Base-by-base conservation (phyloP, 1,284 basidiomycete species). In the Phenoliferia sp. region DNA sequence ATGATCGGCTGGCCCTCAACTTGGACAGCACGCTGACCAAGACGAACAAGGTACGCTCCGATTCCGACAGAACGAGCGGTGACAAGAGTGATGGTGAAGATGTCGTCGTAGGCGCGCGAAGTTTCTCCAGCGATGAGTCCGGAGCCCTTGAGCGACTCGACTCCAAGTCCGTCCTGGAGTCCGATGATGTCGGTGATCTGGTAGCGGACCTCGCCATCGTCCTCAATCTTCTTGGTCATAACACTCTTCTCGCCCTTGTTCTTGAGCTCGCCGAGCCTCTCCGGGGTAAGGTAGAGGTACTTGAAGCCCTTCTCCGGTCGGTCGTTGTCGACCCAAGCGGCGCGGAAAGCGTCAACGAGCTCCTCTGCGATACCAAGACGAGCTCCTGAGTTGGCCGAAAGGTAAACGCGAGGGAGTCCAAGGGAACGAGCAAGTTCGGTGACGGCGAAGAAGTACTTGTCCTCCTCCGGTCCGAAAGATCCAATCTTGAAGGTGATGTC, bases 1-100 rank as follows among this genome's bases (percentile, higher is more conserved):
- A 99, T 99, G 82, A 99, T 97, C 1, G 96, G 96, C 77, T 98
- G 95, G 59, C 95, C 94, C 81, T 98, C 96, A 64, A 99, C 96
- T 80, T 99, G 96, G 62, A 99, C 93, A 3, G 96, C 92, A 76
- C 96, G 90, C 82, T 99, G 92, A 76, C 96, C 96, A 52, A 99
- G 87, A 76, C 96, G 93, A 66, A 99, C 94, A 66, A 99, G 90
- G 81, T 99, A 99, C 48, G 96, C 96, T 78, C 96, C 96, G 76
- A 99, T 99, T 81, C 96, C 96, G 75, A 99, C 96, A 6, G 94
- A 98, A 65, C 96, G 92, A 74, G 94, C 96, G 55, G 94, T 97
- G 75, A 99, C 95, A 76, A 99, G 88, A 28, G 96, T 99, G 79
- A 98, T 94, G 62, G 96, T 99, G 84, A 99, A 99, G 79, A 99